phyloP scores from a whole-genome alignment of 306 rosid genomes.

The Dicorynia guianensis region DNA sequence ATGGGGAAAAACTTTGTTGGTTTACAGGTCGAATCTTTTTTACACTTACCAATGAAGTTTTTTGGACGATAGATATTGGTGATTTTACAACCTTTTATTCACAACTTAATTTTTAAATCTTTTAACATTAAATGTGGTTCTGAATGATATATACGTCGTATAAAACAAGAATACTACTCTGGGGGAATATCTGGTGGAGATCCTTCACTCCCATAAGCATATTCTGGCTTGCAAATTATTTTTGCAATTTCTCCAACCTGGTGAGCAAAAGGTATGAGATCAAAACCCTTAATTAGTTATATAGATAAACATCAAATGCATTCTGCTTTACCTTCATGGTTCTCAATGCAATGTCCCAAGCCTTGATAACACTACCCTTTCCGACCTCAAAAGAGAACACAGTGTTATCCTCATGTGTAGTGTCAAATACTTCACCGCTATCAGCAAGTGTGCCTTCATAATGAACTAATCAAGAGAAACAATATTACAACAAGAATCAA shows the following conservation, averaged over 20 bases:
- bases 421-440: conserved; percentile 86
- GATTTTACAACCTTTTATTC: background rate
- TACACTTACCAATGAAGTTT: background rate
- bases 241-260: conserved; percentile 92
- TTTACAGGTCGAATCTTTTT: background rate
- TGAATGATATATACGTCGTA: conserved; percentile 13
- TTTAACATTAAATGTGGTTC: conserved; percentile 5
- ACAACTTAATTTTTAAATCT: background rate
- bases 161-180: conserved; percentile 55
- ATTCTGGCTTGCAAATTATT: conserved; percentile 91
- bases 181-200: conserved; percentile 98
- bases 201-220: conserved; percentile 93
- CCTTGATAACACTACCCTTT: conserved; percentile 87
- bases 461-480: conserved; percentile 68
- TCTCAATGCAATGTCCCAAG: conserved; percentile 91
- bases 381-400: conserved; percentile 94
- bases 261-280: conserved; percentile 32
- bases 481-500: conserved; percentile 8
- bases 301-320: conserved; percentile 6
- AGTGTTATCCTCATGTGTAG: conserved; percentile 91
- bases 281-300: conserved; percentile 4
- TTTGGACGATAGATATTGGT: background rate
- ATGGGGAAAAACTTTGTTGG: background rate
- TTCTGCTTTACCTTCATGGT: conserved; percentile 83
- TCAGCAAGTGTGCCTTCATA: conserved; percentile 88